Evolutionary conservation across 2,329 filamentous ascomycete genomes (phyloP), one percentile per base, ranked within the genome.

Genomic region (Cordyceps cateniannulata): DNA sequence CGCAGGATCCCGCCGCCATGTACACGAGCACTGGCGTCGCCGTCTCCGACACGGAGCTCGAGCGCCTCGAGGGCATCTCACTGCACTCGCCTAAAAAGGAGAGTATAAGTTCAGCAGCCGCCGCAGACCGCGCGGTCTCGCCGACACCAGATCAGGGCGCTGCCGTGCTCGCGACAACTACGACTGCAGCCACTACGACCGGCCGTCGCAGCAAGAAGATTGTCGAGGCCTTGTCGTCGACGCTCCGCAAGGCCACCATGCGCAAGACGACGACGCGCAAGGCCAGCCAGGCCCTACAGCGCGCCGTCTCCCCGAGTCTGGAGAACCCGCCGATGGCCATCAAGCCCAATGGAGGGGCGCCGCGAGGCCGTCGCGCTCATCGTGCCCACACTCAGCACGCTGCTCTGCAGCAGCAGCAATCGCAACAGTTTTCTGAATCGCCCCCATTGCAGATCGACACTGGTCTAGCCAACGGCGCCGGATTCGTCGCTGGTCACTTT

Each of bases 1-100:
- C 52, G 48, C 52, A 61, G n/a, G 49, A 50, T 20, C 58, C 40
- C 18, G 16, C 48, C 48, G 45, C 54, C 32, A 54, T 53, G 42
- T 53, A 53, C 27, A 35, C 45, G 12, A 40, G 24, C 24, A 25
- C 29, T 16, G 29, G 20, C 49, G 49, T n/a, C 25, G 47, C 60
- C 61, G 76, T 80, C 69, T 80, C 78, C 3, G 77, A 81, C 63
- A 76, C 76, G 42, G 78, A 80, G 65, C 70, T 81, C n/a, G 72
- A 78, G 9, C 71, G 73, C 32, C 71, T 81, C 3, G 77, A 79
- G 64, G 75, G 75, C n/a, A 79, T 81, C 63, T 77, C 76, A n/a
- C 65, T 80, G 27, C 73, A 74, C 61, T 75, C 73, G 9, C 72
- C 74, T 24, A 67, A 62, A 14, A 70, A 72, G 60, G 68, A 68